Percentiles rank a stretch among this genome's conserved stretches.
phyloP scores from a whole-genome alignment of 306 rosid species.

The Carpinus fangiana region DNA sequence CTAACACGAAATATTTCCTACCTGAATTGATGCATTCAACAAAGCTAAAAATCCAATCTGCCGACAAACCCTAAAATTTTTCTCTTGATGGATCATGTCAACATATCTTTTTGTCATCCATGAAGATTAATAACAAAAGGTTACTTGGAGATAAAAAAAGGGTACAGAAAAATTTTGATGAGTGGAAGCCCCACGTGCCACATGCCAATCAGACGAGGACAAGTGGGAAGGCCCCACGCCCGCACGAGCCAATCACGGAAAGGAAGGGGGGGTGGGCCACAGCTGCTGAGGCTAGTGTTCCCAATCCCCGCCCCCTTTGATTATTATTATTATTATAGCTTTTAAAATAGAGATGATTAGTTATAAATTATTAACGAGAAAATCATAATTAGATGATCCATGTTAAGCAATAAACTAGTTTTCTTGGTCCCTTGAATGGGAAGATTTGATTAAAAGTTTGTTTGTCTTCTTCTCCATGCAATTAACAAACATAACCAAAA shows the following conservation, averaged over 20 bases:
- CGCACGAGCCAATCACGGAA: slow-evolving; percentile 64
- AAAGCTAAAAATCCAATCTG: slow-evolving; percentile 16
- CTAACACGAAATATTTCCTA: slow-evolving; percentile 21
- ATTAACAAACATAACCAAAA: slow-evolving; percentile 29
- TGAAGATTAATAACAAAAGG: slow-evolving; percentile 15
- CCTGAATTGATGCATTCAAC: slow-evolving; percentile 39
- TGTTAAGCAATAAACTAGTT: slow-evolving; percentile 22
- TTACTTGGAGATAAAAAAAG: neutral
- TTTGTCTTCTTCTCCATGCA: slow-evolving; percentile 42
- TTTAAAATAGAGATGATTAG: slow-evolving; percentile 30
- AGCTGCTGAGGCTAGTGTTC: slow-evolving; percentile 15
- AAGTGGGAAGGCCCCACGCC: slow-evolving; percentile 22
- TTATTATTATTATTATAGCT: slow-evolving; percentile 21
- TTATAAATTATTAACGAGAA: slow-evolving; percentile 4
- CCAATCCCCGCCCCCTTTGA: slow-evolving; percentile 13
- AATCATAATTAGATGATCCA: slow-evolving; percentile 21
- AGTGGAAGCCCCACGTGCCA: slow-evolving; percentile 46
- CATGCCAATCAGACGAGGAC: slow-evolving; percentile 17
- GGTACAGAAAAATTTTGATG: slow-evolving; percentile 20
- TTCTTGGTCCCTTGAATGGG: slow-evolving; percentile 20
- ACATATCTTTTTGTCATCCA: slow-evolving; percentile 22
- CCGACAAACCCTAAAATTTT: slow-evolving; percentile 41
- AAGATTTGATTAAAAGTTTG: slow-evolving; percentile 59
- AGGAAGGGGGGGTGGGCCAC: slow-evolving; percentile 38
- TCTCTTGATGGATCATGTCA: slow-evolving; percentile 32